Base-by-base conservation (phyloP, 177 flowering plant genomes). In the Vitis hybrid region DNA sequence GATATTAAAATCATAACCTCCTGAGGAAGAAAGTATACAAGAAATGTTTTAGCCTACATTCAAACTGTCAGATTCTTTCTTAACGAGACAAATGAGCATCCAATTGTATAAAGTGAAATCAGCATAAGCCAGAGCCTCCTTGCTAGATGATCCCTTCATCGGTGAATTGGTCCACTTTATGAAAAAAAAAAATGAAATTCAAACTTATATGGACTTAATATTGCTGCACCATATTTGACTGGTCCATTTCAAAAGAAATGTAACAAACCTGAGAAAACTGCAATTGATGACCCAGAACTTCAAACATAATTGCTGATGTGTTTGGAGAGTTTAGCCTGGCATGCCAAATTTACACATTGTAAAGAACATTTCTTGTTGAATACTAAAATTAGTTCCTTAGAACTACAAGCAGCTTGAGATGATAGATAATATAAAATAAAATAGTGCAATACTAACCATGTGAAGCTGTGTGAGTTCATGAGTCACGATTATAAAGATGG, bases 221-320 rank as follows among this genome's bases (percentile, higher is more conserved):
- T 19, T 52, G 21, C 40, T 50, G 16, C 51, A 12, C 11, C 27
- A 4, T 6, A 10, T 48, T 64, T 40, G 49, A 48, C n/a, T 11
- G 6, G 46, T 40, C 46, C 1, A 4, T 40, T 7, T 40, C 11
- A 21, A 16, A 60, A 48, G 56, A 63, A 46, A 13, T 49, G 61
- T 21, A 4, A 16, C n/a, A 65, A 72, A 89, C 97, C 93, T 93
- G 98, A 61, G 90, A 77, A 82, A 93, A 93, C 35, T 86, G 92
- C 74, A 93, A 77, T 58, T 90, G 86, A 79, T 90, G 88, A 56
- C 95, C 93, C 64, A 93, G 68, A 68, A 88, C 82, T 73, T 93
- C 95, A 71, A 93, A 73, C 51, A 68, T 52, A 68, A 93, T 81
- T 24, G 87, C 81, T 52, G 89, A 87, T 3, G 95, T 87, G 67